Percentiles rank a stretch among this genome's conserved stretches.
These are phyloP conservation scores for Ophidiomyces ophidiicola DNA, from an alignment of 2,329 filamentous ascomycete species.

Conservation along the genomic window DNA sequence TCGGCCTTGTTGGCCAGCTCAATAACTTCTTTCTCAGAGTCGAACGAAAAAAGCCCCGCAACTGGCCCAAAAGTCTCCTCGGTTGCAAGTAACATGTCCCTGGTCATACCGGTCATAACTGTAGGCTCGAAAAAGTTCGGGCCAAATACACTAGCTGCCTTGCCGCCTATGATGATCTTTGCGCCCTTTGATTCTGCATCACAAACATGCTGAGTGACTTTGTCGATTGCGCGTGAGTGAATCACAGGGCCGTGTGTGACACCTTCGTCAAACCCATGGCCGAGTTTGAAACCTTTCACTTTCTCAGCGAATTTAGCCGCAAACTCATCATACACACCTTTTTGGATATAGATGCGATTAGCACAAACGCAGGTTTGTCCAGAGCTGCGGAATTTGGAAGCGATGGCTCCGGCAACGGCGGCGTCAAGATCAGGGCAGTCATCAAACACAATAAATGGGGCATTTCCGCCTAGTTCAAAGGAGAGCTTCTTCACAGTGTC, in stretches of 20 bases:
- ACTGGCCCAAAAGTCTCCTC: constrained; percentile 97
- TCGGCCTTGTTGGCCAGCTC: constrained; percentile 67
- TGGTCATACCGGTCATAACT: constrained; percentile 73
- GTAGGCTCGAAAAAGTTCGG: constrained; percentile 83
- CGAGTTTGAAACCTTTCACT: constrained; percentile 40
- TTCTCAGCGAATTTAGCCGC: constrained; percentile 43
- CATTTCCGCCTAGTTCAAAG: constrained; percentile 87
- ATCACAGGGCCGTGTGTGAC: constrained; percentile 45
- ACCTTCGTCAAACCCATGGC: constrained; percentile 35
- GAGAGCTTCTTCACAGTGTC: constrained; percentile 75
- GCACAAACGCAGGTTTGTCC: constrained; percentile 93
- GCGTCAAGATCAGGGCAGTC: constrained; percentile 71
- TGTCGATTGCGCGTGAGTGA: constrained; percentile 66
- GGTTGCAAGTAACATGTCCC: constrained; percentile 67
- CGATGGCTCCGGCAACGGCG: constrained; percentile 70
- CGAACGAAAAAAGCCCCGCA: constrained; percentile 77
- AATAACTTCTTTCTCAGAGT: constrained; percentile 79
- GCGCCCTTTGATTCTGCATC: constrained; percentile 70
- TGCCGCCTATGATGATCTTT: constrained; percentile 61
- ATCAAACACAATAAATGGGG: constrained; percentile 93
- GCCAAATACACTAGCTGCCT: constrained; percentile 61
- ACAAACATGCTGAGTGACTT: constrained; percentile 67
- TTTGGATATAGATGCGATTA: constrained; percentile 43
- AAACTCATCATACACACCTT: constrained; percentile 42
- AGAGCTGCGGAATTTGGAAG: constrained; percentile 84